Base-by-base conservation (phyloP, 2,329 filamentous ascomycete genomes). In the Colletotrichum sp. region DNA sequence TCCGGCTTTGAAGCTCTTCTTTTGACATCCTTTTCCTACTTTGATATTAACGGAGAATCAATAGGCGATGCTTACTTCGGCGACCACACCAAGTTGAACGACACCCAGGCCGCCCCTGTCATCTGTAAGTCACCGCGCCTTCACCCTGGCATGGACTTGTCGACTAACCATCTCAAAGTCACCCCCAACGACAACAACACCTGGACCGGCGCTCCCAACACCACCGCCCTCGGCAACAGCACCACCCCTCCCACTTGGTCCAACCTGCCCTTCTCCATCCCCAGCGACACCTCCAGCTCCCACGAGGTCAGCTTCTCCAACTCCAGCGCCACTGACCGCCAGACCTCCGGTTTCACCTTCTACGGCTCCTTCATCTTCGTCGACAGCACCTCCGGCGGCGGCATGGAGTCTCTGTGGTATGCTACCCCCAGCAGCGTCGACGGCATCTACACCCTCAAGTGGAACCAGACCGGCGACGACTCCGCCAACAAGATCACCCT, bases 241-340 rank as follows among this genome's bases (percentile, higher is more conserved):
- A 33, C 73, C 18, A 34, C 67, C 16, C 18, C 21, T 8, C 75
- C 77, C 6, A 69, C 69, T 9, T 80, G 79, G 79, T 76, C 74
- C 33, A 77, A 80, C 73, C 74, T 76, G 16, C 76, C 76, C 18
- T 77, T 80, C 66, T 79, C 74, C 67, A 63, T 80, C 12, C 79
- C 79, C 2, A 47, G 68, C 36, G 18, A 72, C 15, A 58, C 70
- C 11, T 76, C 78, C 31, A 34, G 75, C 9, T 71, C 75, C 27
- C 76, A 78, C 24, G 55, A 69, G 24, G 77, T 78, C 18, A 76
- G 76, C 4, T 79, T 81, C 70, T 62, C 71, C 29, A 70, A 66
- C 34, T 47, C 64, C 2, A 62, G 55, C 6, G 57, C 62, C 4
- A 27, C 65, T 3, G 75, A 73, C 43, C 38, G 73, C 3, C 54